Evolutionary conservation across 179 eudicot species (phyloP).

Genomic region (Heliamphora pulchella): DNA sequence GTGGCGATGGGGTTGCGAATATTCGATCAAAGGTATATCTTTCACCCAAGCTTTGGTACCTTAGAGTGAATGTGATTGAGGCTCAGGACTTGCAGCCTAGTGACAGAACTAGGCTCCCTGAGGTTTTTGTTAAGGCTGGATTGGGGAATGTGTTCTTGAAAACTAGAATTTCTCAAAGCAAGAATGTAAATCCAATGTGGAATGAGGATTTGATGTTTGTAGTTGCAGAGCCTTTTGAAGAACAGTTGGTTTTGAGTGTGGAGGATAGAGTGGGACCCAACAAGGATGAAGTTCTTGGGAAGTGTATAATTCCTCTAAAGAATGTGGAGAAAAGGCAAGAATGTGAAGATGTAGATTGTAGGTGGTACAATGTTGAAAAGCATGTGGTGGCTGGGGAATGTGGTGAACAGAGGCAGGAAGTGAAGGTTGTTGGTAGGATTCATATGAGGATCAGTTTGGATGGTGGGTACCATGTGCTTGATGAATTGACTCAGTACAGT

Average conservation of each 20-base stretch:
- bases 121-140: constrained; percentile 45
- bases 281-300: constrained; percentile 46
- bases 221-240: constrained; percentile 31
- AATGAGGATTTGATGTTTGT: constrained; percentile 29
- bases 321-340: constrained; percentile 41
- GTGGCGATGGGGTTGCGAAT: constrained; percentile 52
- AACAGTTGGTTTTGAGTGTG: constrained; percentile 22
- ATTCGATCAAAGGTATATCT: constrained; percentile 60
- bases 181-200: constrained; percentile 31
- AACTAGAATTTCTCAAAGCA: constrained; percentile 33
- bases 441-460: constrained; percentile 52
- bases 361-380: constrained; percentile 52
- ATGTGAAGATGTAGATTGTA: constrained; percentile 33
- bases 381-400: constrained; percentile 26
- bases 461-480: constrained; percentile 62
- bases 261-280: constrained; percentile 21
- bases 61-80: constrained; percentile 53
- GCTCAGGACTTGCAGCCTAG: constrained; percentile 54
- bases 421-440: constrained; percentile 38
- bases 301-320: constrained; percentile 30
- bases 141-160: constrained; percentile 44
- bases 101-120: constrained; percentile 41
- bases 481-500: constrained; percentile 49
- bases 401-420: constrained; percentile 30
- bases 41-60: constrained; percentile 73